Evolutionary conservation across 352 stramenopile species (phyloP).

Genomic region (Halophytophthora polymorphica): DNA sequence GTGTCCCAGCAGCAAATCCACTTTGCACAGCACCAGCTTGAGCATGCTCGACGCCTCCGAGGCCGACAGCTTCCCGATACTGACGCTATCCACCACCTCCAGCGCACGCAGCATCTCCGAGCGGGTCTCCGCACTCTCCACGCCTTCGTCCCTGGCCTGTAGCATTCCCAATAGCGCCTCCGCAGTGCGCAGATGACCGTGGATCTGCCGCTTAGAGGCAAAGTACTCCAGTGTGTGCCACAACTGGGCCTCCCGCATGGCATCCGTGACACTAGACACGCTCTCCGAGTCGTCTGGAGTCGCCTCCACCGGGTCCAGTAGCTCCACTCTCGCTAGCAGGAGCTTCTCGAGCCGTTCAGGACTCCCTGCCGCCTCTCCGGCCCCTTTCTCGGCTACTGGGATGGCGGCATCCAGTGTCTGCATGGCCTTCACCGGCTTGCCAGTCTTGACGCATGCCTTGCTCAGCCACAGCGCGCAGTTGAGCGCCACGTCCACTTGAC

Average conservation of each 20-base stretch:
- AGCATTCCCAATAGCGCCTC: constrained; percentile 30
- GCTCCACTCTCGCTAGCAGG: constrained; percentile 41
- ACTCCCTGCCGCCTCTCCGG: constrained; percentile 8
- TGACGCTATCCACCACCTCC: constrained; percentile 33
- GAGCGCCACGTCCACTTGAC: constrained; percentile 36
- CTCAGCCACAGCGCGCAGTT: constrained; percentile 50
- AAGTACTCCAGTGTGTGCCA: constrained; percentile 48
- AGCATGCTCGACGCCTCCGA: constrained; percentile 29
- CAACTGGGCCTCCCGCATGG: constrained; percentile 27
- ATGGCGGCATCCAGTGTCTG: constrained; percentile 25
- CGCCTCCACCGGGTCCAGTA: constrained; percentile 31
- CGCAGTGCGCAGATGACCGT: constrained; percentile 39
- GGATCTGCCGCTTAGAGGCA: constrained; percentile 37
- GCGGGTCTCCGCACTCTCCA: not conserved
- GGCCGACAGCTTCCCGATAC: constrained; percentile 28
- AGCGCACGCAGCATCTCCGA: constrained; percentile 32
- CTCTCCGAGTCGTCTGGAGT: not conserved
- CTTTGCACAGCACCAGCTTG: constrained; percentile 36
- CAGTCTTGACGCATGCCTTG: constrained; percentile 39
- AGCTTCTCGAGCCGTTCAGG: constrained; percentile 43
- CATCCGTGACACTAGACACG: constrained; percentile 5
- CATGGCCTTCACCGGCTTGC: constrained; percentile 26
- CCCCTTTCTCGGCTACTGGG: constrained; percentile 19
- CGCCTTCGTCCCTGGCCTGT: constrained; percentile 1
- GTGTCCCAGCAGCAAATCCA: constrained; percentile 27